Percentiles rank a stretch among this genome's conserved stretches.
These are phyloP conservation scores for Neofusicoccum umdonicola DNA, from an alignment of 2,329 filamentous ascomycete genomes.

Conservation along the genomic window DNA sequence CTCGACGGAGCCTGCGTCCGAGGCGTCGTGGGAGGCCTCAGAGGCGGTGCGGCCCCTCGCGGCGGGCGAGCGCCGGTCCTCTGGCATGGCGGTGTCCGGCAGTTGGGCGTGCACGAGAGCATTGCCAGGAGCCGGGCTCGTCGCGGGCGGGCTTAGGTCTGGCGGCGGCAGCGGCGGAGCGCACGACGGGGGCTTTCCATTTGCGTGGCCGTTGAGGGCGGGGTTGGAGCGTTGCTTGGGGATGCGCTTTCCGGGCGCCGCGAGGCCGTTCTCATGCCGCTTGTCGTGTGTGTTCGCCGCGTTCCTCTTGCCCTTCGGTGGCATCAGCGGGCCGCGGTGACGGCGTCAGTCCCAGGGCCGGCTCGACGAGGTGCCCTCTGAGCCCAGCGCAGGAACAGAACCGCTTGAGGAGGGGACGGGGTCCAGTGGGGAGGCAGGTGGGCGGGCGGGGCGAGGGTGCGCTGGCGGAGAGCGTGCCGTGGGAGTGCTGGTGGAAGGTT, in stretches of 20 bases:
- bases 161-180: conserved; percentile 40
- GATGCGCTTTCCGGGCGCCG: conserved; percentile 72
- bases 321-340: conserved; percentile 42
- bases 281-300: conserved; percentile 48
- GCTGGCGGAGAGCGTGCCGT: conserved; percentile 21
- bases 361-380: conserved; percentile 43
- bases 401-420: conserved; percentile 32
- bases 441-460: conserved; percentile 14
- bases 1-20: conserved; percentile 40
- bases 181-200: conserved; percentile 38
- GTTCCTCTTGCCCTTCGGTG: conserved; percentile 47
- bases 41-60: conserved; percentile 42
- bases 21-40: conserved; percentile 45
- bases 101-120: conserved; percentile 20
- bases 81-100: conserved; percentile 18
- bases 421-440: conserved; percentile 16
- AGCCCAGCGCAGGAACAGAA: conserved; percentile 46
- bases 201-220: conserved; percentile 42
- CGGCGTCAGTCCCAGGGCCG: conserved; percentile 36
- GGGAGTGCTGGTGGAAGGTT: conserved; percentile 14
- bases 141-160: conserved; percentile 38
- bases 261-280: conserved; percentile 83
- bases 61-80: conserved; percentile 15
- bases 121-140: conserved; percentile 31
- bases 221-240: conserved; percentile 48